Percentiles rank a stretch among this genome's conserved stretches.
phyloP scores from a whole-genome alignment of 225 moss, liverwort and hornwort species.

The Marchantia polymorpha region DNA sequence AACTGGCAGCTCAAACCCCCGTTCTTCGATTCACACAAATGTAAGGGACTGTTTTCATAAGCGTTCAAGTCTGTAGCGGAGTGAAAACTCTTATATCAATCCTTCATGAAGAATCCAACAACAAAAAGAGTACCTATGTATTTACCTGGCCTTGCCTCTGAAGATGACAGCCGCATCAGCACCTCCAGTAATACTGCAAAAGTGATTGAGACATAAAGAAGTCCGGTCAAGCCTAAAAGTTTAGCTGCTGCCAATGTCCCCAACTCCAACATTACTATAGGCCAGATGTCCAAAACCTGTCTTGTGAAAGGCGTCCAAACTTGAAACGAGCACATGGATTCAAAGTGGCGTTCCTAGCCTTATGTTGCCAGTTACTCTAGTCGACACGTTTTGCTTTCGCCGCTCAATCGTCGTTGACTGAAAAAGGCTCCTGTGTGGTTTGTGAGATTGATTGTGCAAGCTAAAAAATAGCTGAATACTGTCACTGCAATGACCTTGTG shows the following conservation, averaged over 20 bases:
- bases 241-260: neutral
- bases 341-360: neutral
- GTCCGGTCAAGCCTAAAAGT: neutral
- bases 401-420: neutral
- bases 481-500: neutral
- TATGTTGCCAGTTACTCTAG: neutral
- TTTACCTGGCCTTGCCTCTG: conserved; percentile 29
- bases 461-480: neutral
- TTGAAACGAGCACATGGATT: neutral
- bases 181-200: conserved; percentile 26
- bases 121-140: neutral
- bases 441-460: neutral
- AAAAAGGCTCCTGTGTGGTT: neutral
- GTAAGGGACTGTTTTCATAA: neutral
- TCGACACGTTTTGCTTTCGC: neutral
- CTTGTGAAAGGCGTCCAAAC: neutral
- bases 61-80: neutral
- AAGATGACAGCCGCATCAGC: neutral
- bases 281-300: neutral
- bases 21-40: neutral
- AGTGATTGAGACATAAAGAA: neutral
- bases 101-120: neutral
- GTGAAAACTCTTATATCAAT: neutral
- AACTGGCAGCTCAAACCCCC: neutral
- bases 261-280: neutral